Conservation (phyloP, 257 asterid species). For the Ligustrum vulgare region DNA sequence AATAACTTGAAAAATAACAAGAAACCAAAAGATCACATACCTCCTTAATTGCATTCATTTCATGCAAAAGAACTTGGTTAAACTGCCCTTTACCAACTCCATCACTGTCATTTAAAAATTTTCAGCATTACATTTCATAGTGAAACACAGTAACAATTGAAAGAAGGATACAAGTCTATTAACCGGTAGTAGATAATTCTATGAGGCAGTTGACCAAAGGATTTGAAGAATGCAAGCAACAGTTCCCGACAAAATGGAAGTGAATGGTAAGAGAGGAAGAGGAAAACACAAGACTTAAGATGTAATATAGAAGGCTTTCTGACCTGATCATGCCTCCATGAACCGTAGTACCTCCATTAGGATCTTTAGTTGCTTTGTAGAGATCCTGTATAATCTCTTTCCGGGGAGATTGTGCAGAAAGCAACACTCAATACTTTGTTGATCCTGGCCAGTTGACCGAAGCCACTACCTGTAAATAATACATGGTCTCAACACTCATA, state of each 20-base stretch:
- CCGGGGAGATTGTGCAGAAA: slow-evolving; percentile 72
- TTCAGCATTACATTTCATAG: not conserved
- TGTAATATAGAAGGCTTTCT: not conserved
- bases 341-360: slow-evolving; percentile 30
- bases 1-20: not conserved
- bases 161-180: not conserved
- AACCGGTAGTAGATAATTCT: slow-evolving; percentile 78
- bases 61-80: slow-evolving; percentile 59
- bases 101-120: slow-evolving; percentile 49
- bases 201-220: slow-evolving; percentile 40
- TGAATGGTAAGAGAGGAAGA: not conserved
- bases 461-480: slow-evolving; percentile 67
- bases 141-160: not conserved
- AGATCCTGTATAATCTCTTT: slow-evolving; percentile 70
- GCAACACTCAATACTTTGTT: slow-evolving; percentile 61
- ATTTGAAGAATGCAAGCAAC: slow-evolving; percentile 40
- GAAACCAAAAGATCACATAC: slow-evolving; percentile 25
- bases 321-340: slow-evolving; percentile 77
- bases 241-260: slow-evolving; percentile 49
- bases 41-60: slow-evolving; percentile 66
- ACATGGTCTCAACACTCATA: not conserved
- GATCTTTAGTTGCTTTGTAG: slow-evolving; percentile 26
- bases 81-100: slow-evolving; percentile 92
- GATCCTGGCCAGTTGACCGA: slow-evolving; percentile 90
- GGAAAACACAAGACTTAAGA: not conserved